Evolutionary conservation across 2,329 filamentous ascomycete species (phyloP).

Genomic region (Colletotrichum cordylinicola): DNA sequence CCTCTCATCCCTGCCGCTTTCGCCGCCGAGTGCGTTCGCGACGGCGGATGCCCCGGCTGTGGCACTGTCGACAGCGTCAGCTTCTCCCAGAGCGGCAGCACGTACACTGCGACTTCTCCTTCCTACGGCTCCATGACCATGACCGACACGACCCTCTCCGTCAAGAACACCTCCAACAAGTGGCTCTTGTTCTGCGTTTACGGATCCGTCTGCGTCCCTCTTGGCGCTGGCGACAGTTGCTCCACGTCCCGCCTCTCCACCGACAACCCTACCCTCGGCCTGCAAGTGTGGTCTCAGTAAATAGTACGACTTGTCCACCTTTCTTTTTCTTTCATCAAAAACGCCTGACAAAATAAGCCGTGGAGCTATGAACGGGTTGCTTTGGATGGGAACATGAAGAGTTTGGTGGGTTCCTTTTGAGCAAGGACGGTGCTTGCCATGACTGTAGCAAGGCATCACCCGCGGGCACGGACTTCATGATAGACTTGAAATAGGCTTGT

Average conservation of each 20-base stretch:
- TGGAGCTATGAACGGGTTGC: background rate
- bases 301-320: background rate
- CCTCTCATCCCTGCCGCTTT: background rate
- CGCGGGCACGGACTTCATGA: background rate
- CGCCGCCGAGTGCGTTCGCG: background rate
- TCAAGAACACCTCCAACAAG: constrained; percentile 7
- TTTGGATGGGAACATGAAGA: background rate
- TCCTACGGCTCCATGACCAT: background rate
- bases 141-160: background rate
- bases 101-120: background rate
- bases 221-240: background rate
- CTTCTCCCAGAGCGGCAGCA: background rate
- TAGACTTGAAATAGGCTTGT: background rate
- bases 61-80: background rate
- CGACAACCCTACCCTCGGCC: background rate
- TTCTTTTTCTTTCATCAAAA: background rate
- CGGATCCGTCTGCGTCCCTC: background rate
- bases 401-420: background rate
- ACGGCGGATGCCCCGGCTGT: background rate
- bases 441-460: background rate
- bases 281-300: constrained; percentile 1
- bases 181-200: constrained; percentile 2
- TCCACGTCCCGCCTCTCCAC: background rate
- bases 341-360: background rate
- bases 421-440: background rate